A percentile compares a stretch with the other conserved stretches of the same genome.
Evolutionary conservation across 306 rosid genomes (phyloP).

Genomic region (Rosa chinensis): DNA sequence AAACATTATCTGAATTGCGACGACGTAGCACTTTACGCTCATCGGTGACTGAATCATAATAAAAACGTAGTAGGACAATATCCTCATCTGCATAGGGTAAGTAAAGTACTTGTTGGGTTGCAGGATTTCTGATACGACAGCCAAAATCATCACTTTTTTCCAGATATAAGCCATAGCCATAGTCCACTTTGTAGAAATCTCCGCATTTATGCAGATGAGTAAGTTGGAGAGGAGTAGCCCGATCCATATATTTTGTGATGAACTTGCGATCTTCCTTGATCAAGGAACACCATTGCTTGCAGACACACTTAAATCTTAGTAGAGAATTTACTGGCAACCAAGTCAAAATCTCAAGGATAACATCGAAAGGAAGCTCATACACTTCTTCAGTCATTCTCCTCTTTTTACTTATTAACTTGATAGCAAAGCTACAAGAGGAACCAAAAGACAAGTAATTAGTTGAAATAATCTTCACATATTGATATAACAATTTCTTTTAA

Average conservation of each 20-base stretch:
- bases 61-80: background rate
- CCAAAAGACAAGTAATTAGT: background rate
- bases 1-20: background rate
- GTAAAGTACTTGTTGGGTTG: background rate
- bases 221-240: background rate
- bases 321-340: background rate
- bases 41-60: background rate
- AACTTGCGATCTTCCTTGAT: background rate
- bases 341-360: background rate
- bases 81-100: background rate
- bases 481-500: no score
- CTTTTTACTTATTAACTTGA: background rate
- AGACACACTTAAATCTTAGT: background rate
- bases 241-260: background rate
- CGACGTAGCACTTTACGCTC: background rate
- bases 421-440: background rate
- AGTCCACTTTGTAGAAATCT: no score
- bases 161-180: background rate
- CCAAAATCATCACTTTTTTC: background rate
- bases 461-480: background rate
- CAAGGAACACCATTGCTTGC: constrained; percentile 5
- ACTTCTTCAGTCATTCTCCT: background rate
- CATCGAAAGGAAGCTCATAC: background rate
- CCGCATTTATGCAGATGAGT: background rate
- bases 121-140: constrained; percentile 4